Percentiles rank a stretch among this genome's conserved stretches.
These are phyloP conservation scores for Secale cereale DNA, from an alignment of 176 grass and related monocot species.

Conservation along the genomic window DNA sequence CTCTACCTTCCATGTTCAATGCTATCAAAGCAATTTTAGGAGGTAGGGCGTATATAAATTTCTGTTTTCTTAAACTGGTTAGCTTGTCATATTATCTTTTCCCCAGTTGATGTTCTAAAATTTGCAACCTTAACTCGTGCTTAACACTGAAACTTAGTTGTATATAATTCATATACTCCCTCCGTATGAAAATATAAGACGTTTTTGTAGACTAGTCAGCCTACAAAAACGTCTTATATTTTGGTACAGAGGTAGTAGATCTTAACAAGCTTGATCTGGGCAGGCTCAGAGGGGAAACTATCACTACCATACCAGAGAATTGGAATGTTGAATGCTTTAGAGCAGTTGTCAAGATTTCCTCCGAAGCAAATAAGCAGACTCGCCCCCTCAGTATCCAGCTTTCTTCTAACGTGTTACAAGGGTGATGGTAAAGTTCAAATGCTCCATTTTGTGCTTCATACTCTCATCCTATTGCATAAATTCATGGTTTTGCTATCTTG, in stretches of 20 bases:
- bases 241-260: background rate
- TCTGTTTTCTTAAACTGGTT: slow-evolving; percentile 25
- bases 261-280: slow-evolving; percentile 35
- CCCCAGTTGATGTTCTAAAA: slow-evolving; percentile 2
- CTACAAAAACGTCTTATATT: no score
- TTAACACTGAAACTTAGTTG: slow-evolving; percentile 3
- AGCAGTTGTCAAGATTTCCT: slow-evolving; percentile 69
- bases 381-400: slow-evolving; percentile 67
- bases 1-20: slow-evolving; percentile 75
- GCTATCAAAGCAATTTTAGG: slow-evolving; percentile 81
- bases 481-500: slow-evolving; percentile 31
- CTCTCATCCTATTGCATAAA: background rate
- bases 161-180: slow-evolving; percentile 8
- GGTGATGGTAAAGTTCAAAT: slow-evolving; percentile 66
- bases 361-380: slow-evolving; percentile 71
- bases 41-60: slow-evolving; percentile 41
- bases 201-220: no score
- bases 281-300: slow-evolving; percentile 98
- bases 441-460: slow-evolving; percentile 29
- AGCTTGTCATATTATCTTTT: slow-evolving; percentile 21
- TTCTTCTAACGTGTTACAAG: slow-evolving; percentile 82
- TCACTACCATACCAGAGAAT: slow-evolving; percentile 81
- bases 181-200: no score
- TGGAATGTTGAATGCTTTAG: slow-evolving; percentile 78
- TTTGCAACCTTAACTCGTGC: background rate